A percentile compares a stretch with the other conserved stretches of the same genome.
phyloP scores from a whole-genome alignment of 257 asterid species.

The Plantago elongata region DNA sequence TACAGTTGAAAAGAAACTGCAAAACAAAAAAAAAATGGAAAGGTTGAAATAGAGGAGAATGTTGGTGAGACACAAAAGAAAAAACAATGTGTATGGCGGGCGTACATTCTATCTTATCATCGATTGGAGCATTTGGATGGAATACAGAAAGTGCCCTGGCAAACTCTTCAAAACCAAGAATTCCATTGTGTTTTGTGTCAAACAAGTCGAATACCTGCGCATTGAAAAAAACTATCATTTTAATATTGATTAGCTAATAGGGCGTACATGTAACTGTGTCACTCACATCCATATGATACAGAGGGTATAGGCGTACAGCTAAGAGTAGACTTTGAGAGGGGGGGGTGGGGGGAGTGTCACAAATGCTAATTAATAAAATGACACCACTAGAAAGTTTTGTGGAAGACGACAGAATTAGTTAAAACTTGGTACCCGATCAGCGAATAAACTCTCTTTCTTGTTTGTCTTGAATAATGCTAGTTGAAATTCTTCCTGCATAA shows the following conservation, averaged over 20 bases:
- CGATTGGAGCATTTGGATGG: slow-evolving; percentile 98
- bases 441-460: slow-evolving; percentile 94
- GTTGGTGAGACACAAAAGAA: slow-evolving; percentile 3
- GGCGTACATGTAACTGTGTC: too few species aligned
- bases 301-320: too few species aligned
- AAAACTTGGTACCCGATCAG: slow-evolving; percentile 71
- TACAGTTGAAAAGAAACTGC: slow-evolving; percentile 97
- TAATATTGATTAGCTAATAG: background rate
- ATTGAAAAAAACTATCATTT: slow-evolving; percentile 3
- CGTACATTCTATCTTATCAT: slow-evolving; percentile 91
- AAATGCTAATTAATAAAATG: slow-evolving; percentile 8
- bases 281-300: too few species aligned
- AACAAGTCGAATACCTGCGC: slow-evolving; percentile 90
- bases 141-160: slow-evolving; percentile 98
- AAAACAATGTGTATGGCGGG: slow-evolving; percentile 5
- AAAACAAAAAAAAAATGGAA: slow-evolving; percentile 14
- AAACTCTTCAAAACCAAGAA: slow-evolving; percentile 95
- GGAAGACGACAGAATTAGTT: background rate
- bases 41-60: slow-evolving; percentile 1
- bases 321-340: too few species aligned
- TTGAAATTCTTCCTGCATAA: slow-evolving; percentile 92
- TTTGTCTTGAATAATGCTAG: slow-evolving; percentile 94
- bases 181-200: slow-evolving; percentile 95
- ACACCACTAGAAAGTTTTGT: background rate
- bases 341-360: too few species aligned